Base-by-base conservation (phyloP, 768 basidiomycete species). In the Sporobolomyces roseus region DNA sequence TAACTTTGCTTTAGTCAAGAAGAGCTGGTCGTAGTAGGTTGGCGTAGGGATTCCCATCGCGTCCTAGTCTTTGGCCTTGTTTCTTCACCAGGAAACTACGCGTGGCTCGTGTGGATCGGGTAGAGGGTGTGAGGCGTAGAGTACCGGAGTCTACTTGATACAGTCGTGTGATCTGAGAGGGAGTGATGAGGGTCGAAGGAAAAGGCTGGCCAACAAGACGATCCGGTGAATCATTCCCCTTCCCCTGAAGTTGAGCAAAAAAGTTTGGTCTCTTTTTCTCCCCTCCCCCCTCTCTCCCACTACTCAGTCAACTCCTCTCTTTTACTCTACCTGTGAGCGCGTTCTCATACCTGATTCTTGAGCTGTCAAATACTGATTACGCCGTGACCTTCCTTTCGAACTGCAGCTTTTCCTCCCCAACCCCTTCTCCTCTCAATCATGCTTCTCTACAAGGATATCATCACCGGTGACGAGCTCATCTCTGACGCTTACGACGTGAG, bases 401-500 rank as follows among this genome's bases (percentile, higher is more conserved):
- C 23, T 46, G 7, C 45, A 6, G 29, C n/a, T 27, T 48, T 48
- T 43, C 41, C n/a, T n/a, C n/a, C n/a, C 38, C 45, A 41, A 41
- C 9, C 38, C 38, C 38, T 41, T 17, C 36, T 38, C 12, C 27
- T 30, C 23, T 30, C 30, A 73, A 77, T 35, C 38, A 80, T 80
- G 80, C 73, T 80, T 51, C 68, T 80, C 61, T 79, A 75, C 77
- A 75, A 70, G 55, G 80, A 80, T 68, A 64, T 79, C 59, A 66
- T 81, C 70, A 76, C 78, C 65, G 77, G 75, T 66, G 81, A 82
- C 75, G 81, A 82, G 79, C 80, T 82, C 78, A 70, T 77, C 77
- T 79, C 79, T 32, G 79, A 80, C 75, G 80, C 80, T 61, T 82
- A 78, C 79, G 78, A 79, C 74, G 58, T 80, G 75, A 43, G 67